phyloP scores from a whole-genome alignment of 345 rosid species.

The Hirschfeldia incana region DNA sequence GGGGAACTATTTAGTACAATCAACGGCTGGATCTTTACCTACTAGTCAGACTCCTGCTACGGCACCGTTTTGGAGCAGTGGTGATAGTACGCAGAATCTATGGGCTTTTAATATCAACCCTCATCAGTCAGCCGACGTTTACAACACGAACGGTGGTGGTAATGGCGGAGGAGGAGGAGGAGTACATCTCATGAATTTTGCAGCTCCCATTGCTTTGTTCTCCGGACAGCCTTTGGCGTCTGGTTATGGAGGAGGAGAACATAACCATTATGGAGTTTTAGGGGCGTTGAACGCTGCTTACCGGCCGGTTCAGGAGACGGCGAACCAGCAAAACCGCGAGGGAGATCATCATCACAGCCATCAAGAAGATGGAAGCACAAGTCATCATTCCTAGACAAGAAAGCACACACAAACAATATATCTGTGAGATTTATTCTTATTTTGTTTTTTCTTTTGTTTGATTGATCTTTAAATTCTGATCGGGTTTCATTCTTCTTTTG shows the following conservation, averaged over 20 bases:
- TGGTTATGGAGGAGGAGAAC: constrained; percentile 39
- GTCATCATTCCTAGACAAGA: constrained; percentile 43
- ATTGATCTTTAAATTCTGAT: constrained; percentile 14
- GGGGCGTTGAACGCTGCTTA: constrained; percentile 64
- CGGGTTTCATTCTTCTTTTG: neutral
- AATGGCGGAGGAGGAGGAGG: constrained; percentile 38
- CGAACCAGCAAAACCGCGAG: constrained; percentile 47
- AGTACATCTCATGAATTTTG: constrained; percentile 81
- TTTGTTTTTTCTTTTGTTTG: constrained; percentile 32
- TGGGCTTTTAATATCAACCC: constrained; percentile 38
- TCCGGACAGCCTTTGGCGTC: constrained; percentile 57
- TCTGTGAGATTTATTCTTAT: constrained; percentile 34
- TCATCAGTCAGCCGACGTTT: constrained; percentile 23
- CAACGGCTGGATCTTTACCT: constrained; percentile 55
- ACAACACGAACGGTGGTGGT: constrained; percentile 30
- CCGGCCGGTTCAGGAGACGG: constrained; percentile 46
- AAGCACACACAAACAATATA: constrained; percentile 23
- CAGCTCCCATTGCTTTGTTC: constrained; percentile 66
- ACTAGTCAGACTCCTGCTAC: constrained; percentile 52
- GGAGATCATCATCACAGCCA: constrained; percentile 47
- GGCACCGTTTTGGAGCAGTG: constrained; percentile 68
- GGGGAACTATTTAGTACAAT: constrained; percentile 56
- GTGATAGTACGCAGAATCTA: constrained; percentile 35
- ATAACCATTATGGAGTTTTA: constrained; percentile 63
- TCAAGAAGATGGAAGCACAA: constrained; percentile 39